Evolutionary conservation across 352 stramenopile genomes (phyloP), one percentile per base, ranked within the genome.

Genomic region (Globisporangium solare): DNA sequence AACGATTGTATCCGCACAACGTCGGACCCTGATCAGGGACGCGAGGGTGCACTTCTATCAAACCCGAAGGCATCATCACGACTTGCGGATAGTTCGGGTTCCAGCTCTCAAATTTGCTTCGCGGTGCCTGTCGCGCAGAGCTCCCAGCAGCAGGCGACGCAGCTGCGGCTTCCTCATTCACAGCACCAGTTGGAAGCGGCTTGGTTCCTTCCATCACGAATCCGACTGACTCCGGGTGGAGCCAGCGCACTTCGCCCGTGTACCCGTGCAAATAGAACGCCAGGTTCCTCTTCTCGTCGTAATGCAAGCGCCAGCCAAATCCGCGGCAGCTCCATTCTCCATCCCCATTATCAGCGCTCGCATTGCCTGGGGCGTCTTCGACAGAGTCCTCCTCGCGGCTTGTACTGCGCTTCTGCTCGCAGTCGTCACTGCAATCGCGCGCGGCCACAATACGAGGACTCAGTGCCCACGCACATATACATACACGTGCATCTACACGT

Each of bases 161-260:
- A 45, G 13, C 3, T 18, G 21, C 43, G 3, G 14, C 6, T 27
- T 6, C 1, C 4, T 22, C 5, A 12, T 11, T 5, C 15, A 10
- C 27, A 20, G 14, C 46, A 11, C 60, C 41, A 12, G 43, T 61
- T 32, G 75, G 68, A 22, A 85, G 45, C 27, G 69, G 66, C 22
- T 71, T 74, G 49, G 71, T 57, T 27, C 67, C 71, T 46, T 79
- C 66, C 71, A 76, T 81, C 58, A 81, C 70, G 27, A 83, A 84
- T 43, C 76, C 71, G 17, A 73, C 63, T 6, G 64, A 66, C 51
- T 72, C 67, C 3, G 72, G 75, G 47, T 66, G 74, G 40, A 71
- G 67, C 78, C 78, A 90, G n/a, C 74, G 73, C 58, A 89, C 76
- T 75, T 91, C 81, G 0, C 81, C 81, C 21, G 81, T 91, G 60